Evolutionary conservation across 2,329 filamentous ascomycete species (phyloP), one percentile per base, ranked within the genome.

Genomic region (Leptosphaerulina australis): DNA sequence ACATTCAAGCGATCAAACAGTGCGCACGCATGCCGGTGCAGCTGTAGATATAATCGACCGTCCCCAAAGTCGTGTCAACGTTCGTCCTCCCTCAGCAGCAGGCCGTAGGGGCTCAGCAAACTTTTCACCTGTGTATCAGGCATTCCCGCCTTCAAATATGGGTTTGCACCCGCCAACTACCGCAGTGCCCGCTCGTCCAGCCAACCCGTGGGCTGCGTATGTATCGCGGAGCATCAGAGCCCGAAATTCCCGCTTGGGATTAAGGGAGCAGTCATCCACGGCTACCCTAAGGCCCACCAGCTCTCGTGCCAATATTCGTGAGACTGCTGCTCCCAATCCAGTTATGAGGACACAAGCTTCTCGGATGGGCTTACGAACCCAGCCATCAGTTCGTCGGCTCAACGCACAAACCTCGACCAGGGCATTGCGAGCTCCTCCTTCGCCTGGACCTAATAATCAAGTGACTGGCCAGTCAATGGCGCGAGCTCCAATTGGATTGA

Each of bases 211-310:
- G 68, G 69, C 65, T 43, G 63, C 68, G 5, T 73, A 69, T 37
- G 66, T 73, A 2, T 53, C 66, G 28, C 56, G 62, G 18, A 58
- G 44, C 18, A 51, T 66, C 10, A 56, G 63, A 30, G 57, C 45
- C 17, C 66, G 66, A 18, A 71, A 59, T 21, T 71, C 72, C 6
- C 69, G 68, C 22, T 65, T 70, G 20, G 61, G 64, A 17, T 60
- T 74, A 8, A 64, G 71, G 43, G 72, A 74, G 14, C 71, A 74
- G 54, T 68, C 71, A 11, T 75, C 73, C 7, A 71, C 65, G 8
- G 72, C 70, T 15, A 75, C 71, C 6, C 52, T 74, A 15, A 62
- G 71, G 30, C 59, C 71, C 20, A 58, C 60, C 5, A 66, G 53
- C 36, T 74, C 71, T 41, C 66, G 69, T 18, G 66, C 63, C 2